These are phyloP conservation scores for Adenanthera pavonina DNA, from an alignment of 306 rosid species.

Conservation along the genomic window DNA sequence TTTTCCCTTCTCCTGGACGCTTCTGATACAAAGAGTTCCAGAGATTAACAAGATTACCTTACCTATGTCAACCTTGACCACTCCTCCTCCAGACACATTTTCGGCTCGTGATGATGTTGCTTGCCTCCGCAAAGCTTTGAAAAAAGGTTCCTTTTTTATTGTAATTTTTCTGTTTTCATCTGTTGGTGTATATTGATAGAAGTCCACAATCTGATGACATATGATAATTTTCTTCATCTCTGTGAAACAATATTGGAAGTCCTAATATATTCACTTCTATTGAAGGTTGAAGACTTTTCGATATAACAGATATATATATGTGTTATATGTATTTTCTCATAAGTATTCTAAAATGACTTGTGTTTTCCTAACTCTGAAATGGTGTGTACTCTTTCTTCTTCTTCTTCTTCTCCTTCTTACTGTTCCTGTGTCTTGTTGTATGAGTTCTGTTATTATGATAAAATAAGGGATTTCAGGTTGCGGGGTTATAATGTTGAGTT, in stretches of 20 bases:
- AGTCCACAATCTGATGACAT: conserved; percentile 10
- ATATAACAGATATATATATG: no score
- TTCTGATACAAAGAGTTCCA: not conserved
- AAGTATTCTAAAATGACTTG: not conserved
- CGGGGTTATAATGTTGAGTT: not conserved
- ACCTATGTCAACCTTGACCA: conserved; percentile 60
- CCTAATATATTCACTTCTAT: not conserved
- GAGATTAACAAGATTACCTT: not conserved
- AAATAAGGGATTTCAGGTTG: not conserved
- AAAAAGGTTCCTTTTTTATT: conserved; percentile 57
- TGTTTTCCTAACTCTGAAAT: not conserved
- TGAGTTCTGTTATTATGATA: no score
- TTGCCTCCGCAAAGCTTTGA: conserved; percentile 65
- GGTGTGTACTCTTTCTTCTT: no score
- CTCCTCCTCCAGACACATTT: conserved; percentile 57
- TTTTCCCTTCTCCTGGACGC: not conserved
- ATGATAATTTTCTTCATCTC: not conserved
- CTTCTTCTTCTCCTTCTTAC: no score
- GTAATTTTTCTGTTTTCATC: not conserved
- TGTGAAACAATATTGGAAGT: not conserved
- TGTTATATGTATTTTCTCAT: no score
- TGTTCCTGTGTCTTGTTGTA: no score
- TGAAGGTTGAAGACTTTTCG: not conserved
- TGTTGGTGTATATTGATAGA: not conserved
- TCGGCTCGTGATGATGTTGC: conserved; percentile 69